A percentile compares a stretch with the other conserved stretches of the same genome.
phyloP scores from a whole-genome alignment of 768 basidiomycete genomes.

The Hericium alpestre region DNA sequence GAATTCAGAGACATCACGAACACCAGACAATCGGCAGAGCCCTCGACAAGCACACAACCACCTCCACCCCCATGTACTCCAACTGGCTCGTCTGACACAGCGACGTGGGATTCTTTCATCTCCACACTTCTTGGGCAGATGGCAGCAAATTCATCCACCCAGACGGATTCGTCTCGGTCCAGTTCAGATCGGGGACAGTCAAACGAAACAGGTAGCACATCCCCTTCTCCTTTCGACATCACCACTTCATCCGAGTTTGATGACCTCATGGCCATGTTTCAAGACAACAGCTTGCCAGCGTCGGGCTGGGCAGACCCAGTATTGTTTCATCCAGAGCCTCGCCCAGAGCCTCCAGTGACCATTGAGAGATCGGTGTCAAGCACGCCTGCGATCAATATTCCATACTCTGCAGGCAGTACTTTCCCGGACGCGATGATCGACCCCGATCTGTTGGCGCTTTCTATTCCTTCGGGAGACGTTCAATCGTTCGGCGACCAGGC shows the following conservation, averaged over 20 bases:
- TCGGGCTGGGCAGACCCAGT: neutral
- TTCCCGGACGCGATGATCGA: conserved; percentile 13
- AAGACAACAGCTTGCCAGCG: conserved; percentile 33
- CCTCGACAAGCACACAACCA: neutral
- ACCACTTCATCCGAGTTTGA: conserved; percentile 1
- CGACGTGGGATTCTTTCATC: conserved; percentile 30
- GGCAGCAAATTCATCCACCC: neutral
- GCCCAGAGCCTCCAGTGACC: neutral
- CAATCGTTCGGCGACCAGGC: conserved; percentile 13
- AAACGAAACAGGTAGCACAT: no score
- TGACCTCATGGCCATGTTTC: conserved; percentile 28
- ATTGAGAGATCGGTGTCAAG: neutral
- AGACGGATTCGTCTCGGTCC: no score
- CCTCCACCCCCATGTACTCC: conserved; percentile 4
- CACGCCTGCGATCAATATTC: neutral
- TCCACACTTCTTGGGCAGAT: conserved; percentile 28
- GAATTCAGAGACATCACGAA: conserved; percentile 1
- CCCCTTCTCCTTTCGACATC: neutral
- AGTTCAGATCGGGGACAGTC: no score
- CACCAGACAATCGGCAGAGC: neutral
- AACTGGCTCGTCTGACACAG: conserved; percentile 5
- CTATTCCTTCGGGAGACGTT: neutral
- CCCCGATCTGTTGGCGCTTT: conserved; percentile 10
- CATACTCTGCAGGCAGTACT: neutral
- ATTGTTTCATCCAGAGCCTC: neutral